Percentiles rank a stretch among this genome's conserved stretches.
phyloP scores from a whole-genome alignment of 2,329 filamentous ascomycete genomes.

The Coniochaeta prunicola region DNA sequence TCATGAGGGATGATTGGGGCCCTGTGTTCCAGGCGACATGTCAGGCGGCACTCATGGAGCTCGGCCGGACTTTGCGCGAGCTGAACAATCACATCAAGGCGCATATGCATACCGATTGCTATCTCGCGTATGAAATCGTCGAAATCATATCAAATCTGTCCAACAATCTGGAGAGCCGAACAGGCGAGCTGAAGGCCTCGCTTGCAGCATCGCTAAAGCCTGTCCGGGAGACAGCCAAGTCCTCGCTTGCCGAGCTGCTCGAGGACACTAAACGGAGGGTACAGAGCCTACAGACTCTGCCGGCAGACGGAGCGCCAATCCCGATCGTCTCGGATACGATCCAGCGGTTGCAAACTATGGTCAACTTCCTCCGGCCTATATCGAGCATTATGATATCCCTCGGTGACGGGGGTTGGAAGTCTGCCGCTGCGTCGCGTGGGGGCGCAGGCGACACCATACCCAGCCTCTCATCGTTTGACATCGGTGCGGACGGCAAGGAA shows the following conservation, averaged over 20 bases:
- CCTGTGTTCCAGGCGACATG: constrained; percentile 73
- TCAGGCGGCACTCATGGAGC: constrained; percentile 69
- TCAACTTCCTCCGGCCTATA: constrained; percentile 76
- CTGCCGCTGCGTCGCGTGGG: constrained; percentile 38
- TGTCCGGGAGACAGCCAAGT: constrained; percentile 84
- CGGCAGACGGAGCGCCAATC: constrained; percentile 70
- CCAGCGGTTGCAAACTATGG: constrained; percentile 78
- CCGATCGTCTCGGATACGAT: constrained; percentile 79
- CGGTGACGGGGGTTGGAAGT: constrained; percentile 86
- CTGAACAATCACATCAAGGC: constrained; percentile 83
- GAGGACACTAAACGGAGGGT: constrained; percentile 74
- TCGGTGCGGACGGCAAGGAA: constrained; percentile 79
- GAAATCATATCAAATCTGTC: constrained; percentile 80
- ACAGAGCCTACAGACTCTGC: constrained; percentile 57
- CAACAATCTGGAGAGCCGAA: constrained; percentile 70
- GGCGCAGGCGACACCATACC: constrained; percentile 57
- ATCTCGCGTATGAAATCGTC: constrained; percentile 88
- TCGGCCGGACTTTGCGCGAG: constrained; percentile 79
- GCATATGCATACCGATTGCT: constrained; percentile 86
- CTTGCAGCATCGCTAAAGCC: constrained; percentile 83
- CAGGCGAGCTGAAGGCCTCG: constrained; percentile 76
- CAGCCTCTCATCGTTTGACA: constrained; percentile 72
- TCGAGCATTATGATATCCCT: constrained; percentile 87
- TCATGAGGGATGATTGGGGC: constrained; percentile 78
- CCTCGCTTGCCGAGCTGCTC: constrained; percentile 73